Percentiles rank a stretch among this genome's conserved stretches.
These are phyloP conservation scores for Monosporozyma servazzii DNA, from an alignment of 805 yeast genomes.

Conservation along the genomic window DNA sequence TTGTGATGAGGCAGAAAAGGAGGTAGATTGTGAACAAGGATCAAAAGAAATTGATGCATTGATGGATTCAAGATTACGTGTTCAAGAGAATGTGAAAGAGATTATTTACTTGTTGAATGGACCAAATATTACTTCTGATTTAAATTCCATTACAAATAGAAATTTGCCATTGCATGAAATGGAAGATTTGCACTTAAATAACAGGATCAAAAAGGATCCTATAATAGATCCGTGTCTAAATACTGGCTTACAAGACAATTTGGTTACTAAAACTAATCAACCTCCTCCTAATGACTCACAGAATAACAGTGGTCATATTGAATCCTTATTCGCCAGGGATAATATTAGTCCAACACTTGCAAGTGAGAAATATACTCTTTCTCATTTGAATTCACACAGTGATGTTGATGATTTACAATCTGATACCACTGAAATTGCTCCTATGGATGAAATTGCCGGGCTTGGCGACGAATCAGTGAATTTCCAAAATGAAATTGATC, in stretches of 20 bases:
- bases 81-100: slow-evolving; percentile 30
- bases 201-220: background rate
- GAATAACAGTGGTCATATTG: background rate
- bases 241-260: background rate
- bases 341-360: background rate
- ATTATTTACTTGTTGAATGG: slow-evolving; percentile 27
- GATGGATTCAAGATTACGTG: slow-evolving; percentile 3
- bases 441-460: background rate
- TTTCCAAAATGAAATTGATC: background rate
- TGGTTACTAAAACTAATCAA: background rate
- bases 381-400: background rate
- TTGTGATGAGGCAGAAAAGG: background rate
- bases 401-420: background rate
- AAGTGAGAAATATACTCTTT: background rate
- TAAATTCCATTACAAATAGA: slow-evolving; percentile 17
- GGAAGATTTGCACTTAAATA: slow-evolving; percentile 19
- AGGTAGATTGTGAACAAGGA: background rate
- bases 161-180: slow-evolving; percentile 15
- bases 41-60: background rate
- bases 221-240: background rate
- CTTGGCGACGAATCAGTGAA: background rate
- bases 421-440: background rate
- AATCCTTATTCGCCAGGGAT: background rate
- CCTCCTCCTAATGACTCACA: background rate
- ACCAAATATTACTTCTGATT: slow-evolving; percentile 20